Evolutionary conservation across 2,329 filamentous ascomycete species (phyloP).

Genomic region (Neonectria ditissima): DNA sequence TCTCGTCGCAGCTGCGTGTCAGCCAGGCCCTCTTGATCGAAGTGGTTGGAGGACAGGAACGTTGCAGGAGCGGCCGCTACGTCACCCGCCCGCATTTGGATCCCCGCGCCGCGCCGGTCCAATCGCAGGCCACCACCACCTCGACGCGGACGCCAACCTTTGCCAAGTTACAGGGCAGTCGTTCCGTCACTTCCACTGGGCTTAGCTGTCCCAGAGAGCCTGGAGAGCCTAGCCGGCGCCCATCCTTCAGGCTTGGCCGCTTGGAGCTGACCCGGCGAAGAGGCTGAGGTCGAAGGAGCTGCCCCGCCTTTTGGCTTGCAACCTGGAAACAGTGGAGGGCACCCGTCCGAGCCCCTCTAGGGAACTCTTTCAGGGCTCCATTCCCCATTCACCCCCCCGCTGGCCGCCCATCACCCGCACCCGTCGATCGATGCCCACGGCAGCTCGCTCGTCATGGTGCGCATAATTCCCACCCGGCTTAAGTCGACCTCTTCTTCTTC

Average conservation of each 20-base stretch:
- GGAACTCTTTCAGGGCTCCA: neutral
- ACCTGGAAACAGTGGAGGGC: too few relatives aligned
- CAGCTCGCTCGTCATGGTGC: conserved; percentile 59
- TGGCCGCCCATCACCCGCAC: conserved; percentile 5
- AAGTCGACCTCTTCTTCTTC: conserved; percentile 58
- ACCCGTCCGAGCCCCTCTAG: too few relatives aligned
- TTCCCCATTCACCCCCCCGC: neutral
- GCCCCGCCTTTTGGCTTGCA: neutral
- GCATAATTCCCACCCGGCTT: conserved; percentile 67
- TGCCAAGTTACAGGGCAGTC: conserved; percentile 1
- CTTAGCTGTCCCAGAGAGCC: neutral
- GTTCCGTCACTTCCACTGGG: neutral
- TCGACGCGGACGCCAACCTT: neutral
- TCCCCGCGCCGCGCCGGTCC: conserved; percentile 4
- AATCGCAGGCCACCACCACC: neutral
- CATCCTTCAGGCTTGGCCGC: neutral
- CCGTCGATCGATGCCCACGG: conserved; percentile 17
- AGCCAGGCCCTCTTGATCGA: neutral
- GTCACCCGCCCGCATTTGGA: conserved; percentile 10
- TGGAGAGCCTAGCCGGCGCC: neutral
- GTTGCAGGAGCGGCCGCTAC: conserved; percentile 1
- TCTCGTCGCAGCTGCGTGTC: neutral
- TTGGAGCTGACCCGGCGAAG: neutral
- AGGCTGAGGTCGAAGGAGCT: neutral
- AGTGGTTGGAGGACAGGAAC: neutral